Evolutionary conservation across 1,284 basidiomycete species (phyloP), one percentile per base, ranked within the genome.

Genomic region (Malassezia brasiliensis): DNA sequence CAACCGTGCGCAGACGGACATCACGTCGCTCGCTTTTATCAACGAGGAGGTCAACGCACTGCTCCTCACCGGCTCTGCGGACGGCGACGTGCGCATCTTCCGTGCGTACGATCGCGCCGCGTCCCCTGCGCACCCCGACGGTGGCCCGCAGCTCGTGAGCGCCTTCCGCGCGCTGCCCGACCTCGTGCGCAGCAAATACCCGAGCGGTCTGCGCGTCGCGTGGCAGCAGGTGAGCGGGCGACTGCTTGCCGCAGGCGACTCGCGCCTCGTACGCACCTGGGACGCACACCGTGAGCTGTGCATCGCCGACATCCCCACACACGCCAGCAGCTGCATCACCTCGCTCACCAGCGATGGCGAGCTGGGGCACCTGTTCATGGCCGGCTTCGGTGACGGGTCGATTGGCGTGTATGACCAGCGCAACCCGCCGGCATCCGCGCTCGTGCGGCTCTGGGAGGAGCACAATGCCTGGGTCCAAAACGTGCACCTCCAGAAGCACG

Each of bases 11-110:
- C 85, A 86, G 37, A 87, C 85, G 9, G 84, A 82, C 57, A 88
- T 96, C 61, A 94, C 93, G 0, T 85, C 87, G 1, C 77, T 96
- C n/a, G 82, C 88, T 52, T 85, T 96, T 70, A 88, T 98, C 76
- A 96, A 98, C 74, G 89, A 98, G 76, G 90, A 94, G 59, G 86
- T 90, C 11, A 87, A 89, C 19, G 89, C 89, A 1, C 83, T 96
- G 56, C 84, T 98, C 59, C 78, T 98, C 52, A 85, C 88, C 38
- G 90, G 85, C 8, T 86, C 68, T 87, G 90, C 88, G 42, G 91
- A 96, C 69, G 93, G 91, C 20, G 82, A 90, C 60, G 83, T 96
- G 58, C 85, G 90, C 37, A 79, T 98, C 39, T 98, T 87, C 77
- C 82, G 90, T 46, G 88, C 96, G 71, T 96, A 96, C 70, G 79